Base-by-base conservation (phyloP, 257 asterid genomes). In the Solanum bulbocastanum region DNA sequence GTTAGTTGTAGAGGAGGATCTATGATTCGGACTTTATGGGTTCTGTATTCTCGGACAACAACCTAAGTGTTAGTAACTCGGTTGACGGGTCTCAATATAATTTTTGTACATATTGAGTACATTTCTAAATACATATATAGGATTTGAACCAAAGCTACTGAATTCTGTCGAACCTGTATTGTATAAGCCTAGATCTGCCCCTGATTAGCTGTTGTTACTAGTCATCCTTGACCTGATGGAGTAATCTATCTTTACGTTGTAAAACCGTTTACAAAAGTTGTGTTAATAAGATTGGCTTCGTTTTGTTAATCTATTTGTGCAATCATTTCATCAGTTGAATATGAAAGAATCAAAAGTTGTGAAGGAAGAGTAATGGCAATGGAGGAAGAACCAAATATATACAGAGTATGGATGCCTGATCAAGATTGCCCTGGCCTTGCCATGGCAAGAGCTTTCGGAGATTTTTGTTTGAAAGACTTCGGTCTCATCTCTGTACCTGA, bases 381-480 rank as follows among this genome's bases (percentile, higher is more conserved):
- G 95, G 95, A 92, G 42, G 93, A 90, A 91, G 99, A 96, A 89
- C 98, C 98, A 36, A 92, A 88, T 71, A 93, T 95, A 83, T 95
- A 89, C 83, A 88, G 98, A 83, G 89, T 96, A 36, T 96, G 99
- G 99, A 94, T 96, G 98, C 98, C 99, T 13, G 91, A 95, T 73
- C 93, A 94, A 91, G 98, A 95, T 83, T 94, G 95, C 90, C 99
- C 99, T 1, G 99, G 99, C 30, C 95, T 96, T 71, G 99, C 98
- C 73, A 95, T 96, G 99, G 94, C 99, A 0, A 90, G 98, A 72
- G 98, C 98, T 39, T 96, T 96, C 44, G 99, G 99, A 78, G 99
- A 95, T 87, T 96, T 96, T 86, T 95, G 98, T 88, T 88, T 96
- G 58, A 95, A 96, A 85, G 98, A 96, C 86, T 95, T 66, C 32